Evolutionary conservation across 305 asterid genomes (phyloP).

Genomic region (Solanum chacoense): DNA sequence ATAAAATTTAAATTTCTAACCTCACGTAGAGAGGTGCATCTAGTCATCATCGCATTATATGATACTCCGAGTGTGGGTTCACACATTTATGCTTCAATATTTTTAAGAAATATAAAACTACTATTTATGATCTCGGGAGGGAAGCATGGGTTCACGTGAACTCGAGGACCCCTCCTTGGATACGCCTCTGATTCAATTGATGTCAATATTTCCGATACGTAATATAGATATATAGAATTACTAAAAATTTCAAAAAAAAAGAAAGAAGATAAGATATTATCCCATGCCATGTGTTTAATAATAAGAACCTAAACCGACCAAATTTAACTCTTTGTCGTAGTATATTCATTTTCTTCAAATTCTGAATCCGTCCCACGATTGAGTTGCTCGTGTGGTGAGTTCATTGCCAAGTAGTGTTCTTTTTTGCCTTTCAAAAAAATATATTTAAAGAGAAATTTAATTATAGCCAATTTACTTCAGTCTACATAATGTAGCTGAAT

Average conservation of each 20-base stretch:
- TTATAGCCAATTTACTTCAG: not conserved
- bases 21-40: no score
- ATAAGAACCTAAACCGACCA: not conserved
- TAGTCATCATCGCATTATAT: no score
- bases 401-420: not conserved
- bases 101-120: no score
- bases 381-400: not conserved
- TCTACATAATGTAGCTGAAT: not conserved
- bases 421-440: not conserved
- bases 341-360: not conserved
- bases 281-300: not conserved
- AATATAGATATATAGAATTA: not conserved
- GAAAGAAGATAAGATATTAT: accelerated
- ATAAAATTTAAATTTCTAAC: no score
- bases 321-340: not conserved
- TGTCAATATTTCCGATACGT: not conserved
- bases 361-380: not conserved
- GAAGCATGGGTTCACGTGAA: no score
- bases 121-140: no score
- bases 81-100: no score
- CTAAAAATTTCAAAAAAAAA: not conserved
- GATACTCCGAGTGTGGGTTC: no score
- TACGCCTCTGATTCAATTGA: not conserved
- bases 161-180: no score
- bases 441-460: not conserved